Evolutionary conservation across 331 rosid species (phyloP), one percentile per base, ranked within the genome.

Genomic region (Rhamnella rubrinervis): DNA sequence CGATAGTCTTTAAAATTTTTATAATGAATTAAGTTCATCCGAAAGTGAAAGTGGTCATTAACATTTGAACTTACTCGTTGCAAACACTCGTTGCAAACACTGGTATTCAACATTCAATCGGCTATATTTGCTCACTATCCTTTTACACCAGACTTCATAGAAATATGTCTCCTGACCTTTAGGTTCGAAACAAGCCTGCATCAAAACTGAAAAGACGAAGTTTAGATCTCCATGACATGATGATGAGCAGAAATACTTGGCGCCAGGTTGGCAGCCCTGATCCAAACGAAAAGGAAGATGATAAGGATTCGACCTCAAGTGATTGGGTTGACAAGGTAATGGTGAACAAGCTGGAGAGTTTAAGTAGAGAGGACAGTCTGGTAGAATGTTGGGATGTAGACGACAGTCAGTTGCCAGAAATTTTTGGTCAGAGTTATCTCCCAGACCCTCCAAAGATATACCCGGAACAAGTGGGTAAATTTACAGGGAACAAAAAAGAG

Each of bases 181-280:
- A 87, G 96, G 86, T 40, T 65, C 78, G 58, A 62, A 85, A 74
- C 39, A 74, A 75, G 20, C 20, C 82, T 19, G 69, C 75, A 55
- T 13, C 68, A 1, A 83, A 78, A 77, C 77, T 77, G 25, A 95
- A 85, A 83, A 75, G 92, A 60, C 71, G 85, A 70, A 95, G 93
- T 84, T 78, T 89, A 53, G 97, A 95, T 77, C 81, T 70, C 26
- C 88, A 86, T 16, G 97, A 95, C 50, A 77, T 91, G 78, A 63
- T 70, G 39, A 35, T 16, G 61, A 72, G 40, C 44, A 75, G 90
- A 65, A 68, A 76, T 37, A 63, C 81, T 8, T 86, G 98, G 98
- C 77, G 83, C 71, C 69, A 62, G 6, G 59, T 44, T 63, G 58
- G 67, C 10, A 63, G 65, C 44, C 46, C 66, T 0, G 56, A 70